phyloP scores from a whole-genome alignment of 306 rosid genomes.

The Glycine tomentella region DNA sequence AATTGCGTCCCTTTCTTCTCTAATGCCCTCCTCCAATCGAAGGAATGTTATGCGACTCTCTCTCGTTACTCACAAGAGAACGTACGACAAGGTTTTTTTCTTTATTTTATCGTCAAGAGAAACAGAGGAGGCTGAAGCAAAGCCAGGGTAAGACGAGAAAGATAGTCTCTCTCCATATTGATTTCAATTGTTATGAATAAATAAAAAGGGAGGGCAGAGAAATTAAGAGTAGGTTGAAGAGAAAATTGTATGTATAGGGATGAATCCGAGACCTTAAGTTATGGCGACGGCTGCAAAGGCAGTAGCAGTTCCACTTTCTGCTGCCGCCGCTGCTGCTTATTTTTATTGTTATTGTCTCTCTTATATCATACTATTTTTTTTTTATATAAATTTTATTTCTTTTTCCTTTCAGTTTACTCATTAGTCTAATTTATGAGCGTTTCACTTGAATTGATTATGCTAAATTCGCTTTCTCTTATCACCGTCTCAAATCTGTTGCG shows the following conservation, averaged over 20 bases:
- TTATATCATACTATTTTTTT: slow-evolving; percentile 49
- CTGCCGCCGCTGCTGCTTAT: slow-evolving; percentile 55
- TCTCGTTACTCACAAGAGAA: slow-evolving; percentile 48
- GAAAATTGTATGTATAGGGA: slow-evolving; percentile 77
- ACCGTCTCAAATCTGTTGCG: slow-evolving; percentile 8
- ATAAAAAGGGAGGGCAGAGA: slow-evolving; percentile 76
- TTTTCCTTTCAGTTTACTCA: slow-evolving; percentile 57
- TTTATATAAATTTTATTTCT: slow-evolving; percentile 47
- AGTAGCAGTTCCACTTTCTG: neutral
- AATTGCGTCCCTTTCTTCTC: slow-evolving; percentile 45
- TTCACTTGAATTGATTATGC: neutral
- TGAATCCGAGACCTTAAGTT: slow-evolving; percentile 66
- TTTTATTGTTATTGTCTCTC: slow-evolving; percentile 56
- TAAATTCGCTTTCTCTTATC: slow-evolving; percentile 41
- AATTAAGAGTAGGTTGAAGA: slow-evolving; percentile 69
- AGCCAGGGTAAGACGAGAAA: no score
- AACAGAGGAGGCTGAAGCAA: slow-evolving; percentile 7
- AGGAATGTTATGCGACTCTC: slow-evolving; percentile 64
- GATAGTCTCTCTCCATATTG: slow-evolving; percentile 46
- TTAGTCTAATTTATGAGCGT: slow-evolving; percentile 59
- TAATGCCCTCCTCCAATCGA: neutral
- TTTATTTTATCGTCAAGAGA: neutral
- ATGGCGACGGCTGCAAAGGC: slow-evolving; percentile 57
- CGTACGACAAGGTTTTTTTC: slow-evolving; percentile 16
- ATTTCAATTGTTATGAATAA: slow-evolving; percentile 78